Evolutionary conservation across 129 eudicot species (phyloP).

Genomic region (Chrysanthemum lavandulifolium): DNA sequence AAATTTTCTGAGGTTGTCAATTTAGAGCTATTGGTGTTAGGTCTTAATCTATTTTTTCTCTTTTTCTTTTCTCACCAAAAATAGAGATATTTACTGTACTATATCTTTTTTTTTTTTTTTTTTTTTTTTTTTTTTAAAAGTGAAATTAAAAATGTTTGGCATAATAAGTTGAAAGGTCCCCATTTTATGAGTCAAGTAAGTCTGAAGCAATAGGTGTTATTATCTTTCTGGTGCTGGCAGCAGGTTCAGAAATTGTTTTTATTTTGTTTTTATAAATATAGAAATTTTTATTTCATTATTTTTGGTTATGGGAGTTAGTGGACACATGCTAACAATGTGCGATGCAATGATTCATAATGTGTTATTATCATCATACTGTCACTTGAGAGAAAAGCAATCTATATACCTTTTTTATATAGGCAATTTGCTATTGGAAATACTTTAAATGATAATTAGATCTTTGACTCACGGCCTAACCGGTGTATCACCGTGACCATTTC

Average conservation of each 20-base stretch:
- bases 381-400: no score
- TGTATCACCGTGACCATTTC: no score
- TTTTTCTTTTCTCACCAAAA: background rate
- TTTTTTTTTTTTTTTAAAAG: no score
- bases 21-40: slow-evolving; percentile 37
- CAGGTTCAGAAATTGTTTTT: slow-evolving; percentile 17
- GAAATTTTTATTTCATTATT: no score
- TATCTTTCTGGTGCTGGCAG: slow-evolving; percentile 21
- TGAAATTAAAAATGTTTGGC: slow-evolving; percentile 5
- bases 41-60: slow-evolving; percentile 27
- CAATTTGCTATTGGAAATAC: no score
- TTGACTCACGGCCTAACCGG: no score
- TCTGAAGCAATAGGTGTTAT: background rate
- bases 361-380: background rate
- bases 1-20: slow-evolving; percentile 19
- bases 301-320: slow-evolving; percentile 5
- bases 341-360: background rate
- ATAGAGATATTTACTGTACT: background rate
- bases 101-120: no score
- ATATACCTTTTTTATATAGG: no score
- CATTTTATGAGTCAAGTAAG: slow-evolving; percentile 12
- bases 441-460: no score
- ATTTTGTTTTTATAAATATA: background rate
- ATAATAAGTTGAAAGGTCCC: slow-evolving; percentile 25
- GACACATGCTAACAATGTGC: slow-evolving; percentile 13